phyloP scores from a whole-genome alignment of 2,329 filamentous ascomycete genomes.

The Rhinocladiella similis region DNA sequence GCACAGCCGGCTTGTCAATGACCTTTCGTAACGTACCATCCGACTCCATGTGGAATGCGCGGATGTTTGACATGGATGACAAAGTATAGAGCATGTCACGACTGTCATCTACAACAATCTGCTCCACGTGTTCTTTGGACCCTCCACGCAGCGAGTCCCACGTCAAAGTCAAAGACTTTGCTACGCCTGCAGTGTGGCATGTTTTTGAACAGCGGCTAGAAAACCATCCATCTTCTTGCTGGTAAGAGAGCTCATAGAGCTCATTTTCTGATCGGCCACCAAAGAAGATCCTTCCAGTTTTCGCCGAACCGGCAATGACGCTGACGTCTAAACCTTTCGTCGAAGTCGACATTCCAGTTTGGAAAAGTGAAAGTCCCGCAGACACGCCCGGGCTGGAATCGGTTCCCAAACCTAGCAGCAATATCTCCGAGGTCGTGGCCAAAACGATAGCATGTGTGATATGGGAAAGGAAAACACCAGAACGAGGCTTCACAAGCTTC shows the following conservation, averaged over 20 bases:
- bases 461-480: constrained; percentile 80
- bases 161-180: constrained; percentile 60
- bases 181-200: constrained; percentile 73
- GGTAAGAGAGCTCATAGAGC: constrained; percentile 91
- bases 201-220: constrained; percentile 82
- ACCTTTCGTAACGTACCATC: constrained; percentile 46
- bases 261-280: constrained; percentile 78
- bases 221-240: constrained; percentile 98
- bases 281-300: constrained; percentile 90
- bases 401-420: constrained; percentile 79
- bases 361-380: constrained; percentile 71
- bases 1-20: constrained; percentile 55
- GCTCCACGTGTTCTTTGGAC: constrained; percentile 57
- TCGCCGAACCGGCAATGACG: constrained; percentile 73
- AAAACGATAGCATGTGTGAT: constrained; percentile 90
- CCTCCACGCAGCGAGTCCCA: constrained; percentile 19
- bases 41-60: constrained; percentile 82
- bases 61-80: constrained; percentile 82
- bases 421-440: constrained; percentile 80
- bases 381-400: constrained; percentile 61
- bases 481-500: constrained; percentile 78
- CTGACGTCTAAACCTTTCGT: constrained; percentile 75
- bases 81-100: constrained; percentile 88
- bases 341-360: constrained; percentile 80
- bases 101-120: constrained; percentile 86